Evolutionary conservation across 2,329 filamentous ascomycete genomes (phyloP).

Genomic region (Aspergillus pseudonomiae): DNA sequence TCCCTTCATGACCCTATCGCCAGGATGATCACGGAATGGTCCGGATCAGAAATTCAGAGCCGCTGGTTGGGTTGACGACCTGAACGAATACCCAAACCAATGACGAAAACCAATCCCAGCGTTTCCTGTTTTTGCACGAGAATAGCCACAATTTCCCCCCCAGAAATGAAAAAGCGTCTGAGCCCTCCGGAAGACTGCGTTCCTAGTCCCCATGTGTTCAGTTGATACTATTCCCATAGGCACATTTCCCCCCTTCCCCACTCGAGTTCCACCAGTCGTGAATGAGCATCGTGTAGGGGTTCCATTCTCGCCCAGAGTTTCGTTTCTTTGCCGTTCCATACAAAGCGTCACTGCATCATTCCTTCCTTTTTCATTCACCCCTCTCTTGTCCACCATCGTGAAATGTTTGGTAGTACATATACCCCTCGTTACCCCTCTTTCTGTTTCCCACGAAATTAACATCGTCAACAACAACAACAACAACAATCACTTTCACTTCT

Average conservation of each 20-base stretch:
- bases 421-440: slow-evolving; percentile 19
- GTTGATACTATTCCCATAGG: slow-evolving; percentile 1
- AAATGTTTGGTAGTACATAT: slow-evolving; percentile 16
- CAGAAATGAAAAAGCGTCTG: background rate
- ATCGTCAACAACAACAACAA: background rate
- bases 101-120: slow-evolving; percentile 1
- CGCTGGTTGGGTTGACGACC: background rate
- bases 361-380: slow-evolving; percentile 8
- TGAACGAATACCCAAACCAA: background rate
- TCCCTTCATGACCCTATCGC: background rate
- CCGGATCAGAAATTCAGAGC: background rate
- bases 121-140: background rate
- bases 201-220: background rate
- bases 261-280: background rate
- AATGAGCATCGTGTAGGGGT: background rate
- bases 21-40: slow-evolving; percentile 1
- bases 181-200: slow-evolving; percentile 5
- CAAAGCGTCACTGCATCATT: slow-evolving; percentile 3
- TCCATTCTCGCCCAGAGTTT: slow-evolving; percentile 2
- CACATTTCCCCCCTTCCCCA: background rate
- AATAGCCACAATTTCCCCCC: background rate
- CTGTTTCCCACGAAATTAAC: background rate
- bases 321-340: slow-evolving; percentile 1
- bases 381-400: background rate
- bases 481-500: no score